Base-by-base conservation (phyloP, 371 early-diverging fungal genomes). In the Blastocladiella emersonii region DNA sequence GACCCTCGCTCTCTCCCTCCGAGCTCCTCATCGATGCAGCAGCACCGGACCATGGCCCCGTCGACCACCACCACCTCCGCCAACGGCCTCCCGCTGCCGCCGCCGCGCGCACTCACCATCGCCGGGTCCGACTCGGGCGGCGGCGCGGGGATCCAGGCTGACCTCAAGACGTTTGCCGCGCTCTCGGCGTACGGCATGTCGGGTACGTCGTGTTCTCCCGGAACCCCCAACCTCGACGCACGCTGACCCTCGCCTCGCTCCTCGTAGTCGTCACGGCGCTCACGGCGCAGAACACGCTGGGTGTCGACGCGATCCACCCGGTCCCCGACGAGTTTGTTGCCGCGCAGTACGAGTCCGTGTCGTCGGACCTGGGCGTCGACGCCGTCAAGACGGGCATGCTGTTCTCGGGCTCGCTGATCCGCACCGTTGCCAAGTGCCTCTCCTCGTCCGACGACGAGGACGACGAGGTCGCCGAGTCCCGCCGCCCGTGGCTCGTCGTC, bases 371-470 rank as follows among this genome's bases (percentile, higher is more conserved):
- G 66, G 87, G 85, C 41, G 73, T 85, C 15, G 76, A 81, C 57
- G 85, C 87, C n/a, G 78, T 85, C 68, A 91, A 91, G 70, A 86
- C 84, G 65, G 74, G 86, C 56, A 92, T 92, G 92, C 78, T 92
- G 4, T 80, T 81, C 23, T 78, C 81, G 34, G 74, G 78, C 6
- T 75, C 77, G 30, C 81, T 87, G 62, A 84, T 90, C 39, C 64
- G 75, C 0, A 68, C 76, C 0, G 80, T 91, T 8, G 76, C 74
- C 27, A 66, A 64, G 23, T 8, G 10, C 19, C 45, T 44, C 21
- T 5, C 34, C 70, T 72, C 0, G 30, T 13, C 32, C 27, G 10
- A 3, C 19, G 12, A 5, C 10, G 12, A 3, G 10, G 23, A 12
- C 12, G 5, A 5, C 5, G 39, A 37, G 39, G 69, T 85, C n/a